Evolutionary conservation across 1,139 yeast species (phyloP), one percentile per base, ranked within the genome.

Genomic region (Blastobotrys elegans): DNA sequence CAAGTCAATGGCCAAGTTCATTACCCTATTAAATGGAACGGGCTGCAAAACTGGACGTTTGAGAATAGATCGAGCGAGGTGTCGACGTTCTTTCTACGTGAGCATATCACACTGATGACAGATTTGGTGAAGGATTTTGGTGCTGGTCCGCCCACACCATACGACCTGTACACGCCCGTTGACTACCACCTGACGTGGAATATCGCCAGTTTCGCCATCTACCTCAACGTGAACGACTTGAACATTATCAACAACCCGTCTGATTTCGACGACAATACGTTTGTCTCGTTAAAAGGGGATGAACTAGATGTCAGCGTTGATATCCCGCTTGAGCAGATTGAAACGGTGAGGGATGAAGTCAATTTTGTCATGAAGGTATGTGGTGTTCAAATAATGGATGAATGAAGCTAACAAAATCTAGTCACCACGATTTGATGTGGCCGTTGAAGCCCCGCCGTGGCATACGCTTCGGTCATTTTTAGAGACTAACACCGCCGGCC

Each of bases 231-330:
- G 24, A 92, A 92, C 62, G 96, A 88, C 59, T 77, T 79, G 36
- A 92, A 92, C 60, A 86, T 92, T 58, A 83, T 92, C 58, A 84
- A 88, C 63, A 86, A 88, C 57, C 96, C 97, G 0, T 69, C 89
- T 39, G 96, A 89, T 61, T 80, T 84, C 58, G 78, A 76, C 46
- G 92, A 84, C 53, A 92, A 92, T 63, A 79, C 83, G 31, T 90
- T 81, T 58, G 55, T 90, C 3, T 80, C 92, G 0, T 72, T 90
- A 52, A 80, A 79, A 55, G 95, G 97, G 0, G 77, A 78, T 4
- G 66, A 66, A n/a, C 59, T 89, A 30, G 61, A 64, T 2, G 57
- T 82, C 1, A 68, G 71, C 11, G 63, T 81, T 11, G 62, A 63
- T 0, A 69, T 87, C 1, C 96, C 97, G 0, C 60, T 82, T 52